phyloP scores from a whole-genome alignment of 169 alveolate genomes.

The Plasmodium blacklocki region DNA sequence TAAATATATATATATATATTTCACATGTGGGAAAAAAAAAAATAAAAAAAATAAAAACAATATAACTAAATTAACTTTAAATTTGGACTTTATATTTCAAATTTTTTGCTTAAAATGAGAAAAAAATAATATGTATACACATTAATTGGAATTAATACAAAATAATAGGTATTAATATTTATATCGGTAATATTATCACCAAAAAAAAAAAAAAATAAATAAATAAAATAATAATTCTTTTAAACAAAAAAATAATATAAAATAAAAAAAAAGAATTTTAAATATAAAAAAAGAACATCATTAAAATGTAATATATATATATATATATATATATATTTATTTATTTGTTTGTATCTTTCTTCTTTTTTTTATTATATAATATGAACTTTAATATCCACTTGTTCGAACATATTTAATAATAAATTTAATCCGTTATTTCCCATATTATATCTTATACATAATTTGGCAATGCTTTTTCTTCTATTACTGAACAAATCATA shows the following conservation, averaged over 20 bases:
- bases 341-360: background rate
- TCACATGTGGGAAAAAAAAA: background rate
- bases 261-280: too few species aligned
- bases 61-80: conserved; percentile 13
- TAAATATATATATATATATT: background rate
- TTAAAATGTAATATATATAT: background rate
- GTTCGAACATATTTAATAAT: conserved; percentile 16
- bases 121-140: conserved; percentile 3
- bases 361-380: background rate
- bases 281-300: too few species aligned
- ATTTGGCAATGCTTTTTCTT: conserved; percentile 70
- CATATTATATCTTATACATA: conserved; percentile 44
- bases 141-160: background rate
- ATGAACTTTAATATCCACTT: conserved; percentile 31
- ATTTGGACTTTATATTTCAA: conserved; percentile 6
- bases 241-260: too few species aligned
- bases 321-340: too few species aligned
- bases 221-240: too few species aligned
- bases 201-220: too few species aligned
- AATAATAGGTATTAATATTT: too few species aligned
- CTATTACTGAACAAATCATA: conserved; percentile 46
- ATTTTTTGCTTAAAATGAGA: background rate
- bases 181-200: too few species aligned
- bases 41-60: conserved; percentile 3
- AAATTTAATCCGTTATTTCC: conserved; percentile 41